Base-by-base conservation (phyloP, 176 grass and related monocot species). In the Oryza glaberrima region DNA sequence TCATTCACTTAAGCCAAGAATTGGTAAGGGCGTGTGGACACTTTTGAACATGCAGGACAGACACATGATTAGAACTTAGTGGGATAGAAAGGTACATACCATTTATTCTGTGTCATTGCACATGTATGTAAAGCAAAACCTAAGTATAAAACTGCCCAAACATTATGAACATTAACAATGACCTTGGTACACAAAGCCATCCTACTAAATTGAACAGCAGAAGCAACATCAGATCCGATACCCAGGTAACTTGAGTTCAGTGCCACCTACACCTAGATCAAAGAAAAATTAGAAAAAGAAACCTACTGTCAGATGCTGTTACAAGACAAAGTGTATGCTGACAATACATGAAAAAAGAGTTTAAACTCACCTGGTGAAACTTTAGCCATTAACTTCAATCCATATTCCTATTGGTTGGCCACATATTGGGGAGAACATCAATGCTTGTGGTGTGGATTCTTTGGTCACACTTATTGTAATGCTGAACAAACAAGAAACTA, bases 141-240 rank as follows among this genome's bases (percentile, higher is more conserved):
- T 9, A 52, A 49, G 25, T 9, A 75, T 52, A 32, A 32, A 6
- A 26, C 7, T 75, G 52, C 8, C 3, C 30, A 46, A 79, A 54
- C 9, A 49, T 26, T 41, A 48, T 23, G 8, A 30, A 65, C 35
- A 82, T 28, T 46, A 72, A 49, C 11, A 48, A 25, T 23, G 63
- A 70, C 71, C 52, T 72, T 6, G 14, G 36, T 77, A 12, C 22
- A 69, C 14, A 67, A 46, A 32, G 10, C 16, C 63, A 19, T 32
- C 44, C 17, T 72, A 51, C 38, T 63, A 65, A 85, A 88, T 6
- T 45, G 9, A 7, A 73, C 45, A 44, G 9, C 16, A 22, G 54
- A 79, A 75, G 76, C 63, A 84, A 70, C 22, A 3, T 11, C 12
- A 65, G 67, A 88, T 78, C 67, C 73, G 7, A 44, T 80, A 69